These are phyloP conservation scores for Globisporangium splendens DNA, from an alignment of 352 stramenopile species.

Conservation along the genomic window DNA sequence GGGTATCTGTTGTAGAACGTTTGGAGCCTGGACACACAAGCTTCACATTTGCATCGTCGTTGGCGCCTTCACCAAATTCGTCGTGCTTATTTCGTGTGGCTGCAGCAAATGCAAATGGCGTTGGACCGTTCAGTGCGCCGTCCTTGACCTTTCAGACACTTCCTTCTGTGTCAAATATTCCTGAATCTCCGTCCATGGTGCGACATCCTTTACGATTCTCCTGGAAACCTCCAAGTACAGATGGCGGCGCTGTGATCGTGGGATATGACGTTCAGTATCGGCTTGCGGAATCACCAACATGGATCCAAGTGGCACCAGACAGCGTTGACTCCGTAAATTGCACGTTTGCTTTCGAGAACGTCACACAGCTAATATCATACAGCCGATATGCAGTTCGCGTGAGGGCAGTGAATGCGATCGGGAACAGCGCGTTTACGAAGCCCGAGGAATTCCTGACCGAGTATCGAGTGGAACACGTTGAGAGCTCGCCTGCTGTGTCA, in stretches of 20 bases:
- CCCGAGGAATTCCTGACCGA: conserved; percentile 40
- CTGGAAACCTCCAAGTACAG: conserved; percentile 28
- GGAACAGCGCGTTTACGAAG: conserved; percentile 22
- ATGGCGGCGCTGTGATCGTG: conserved; percentile 23
- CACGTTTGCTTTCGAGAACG: conserved; percentile 10
- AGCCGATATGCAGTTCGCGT: conserved; percentile 42
- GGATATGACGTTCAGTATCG: conserved; percentile 52
- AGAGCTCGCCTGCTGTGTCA: not conserved
- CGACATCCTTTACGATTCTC: conserved; percentile 15
- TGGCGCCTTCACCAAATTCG: conserved; percentile 29
- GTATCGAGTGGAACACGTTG: conserved; percentile 3
- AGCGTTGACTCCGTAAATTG: conserved; percentile 5
- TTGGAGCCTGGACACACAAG: conserved; percentile 23
- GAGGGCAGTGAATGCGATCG: conserved; percentile 26
- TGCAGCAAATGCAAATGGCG: conserved; percentile 45
- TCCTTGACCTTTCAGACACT: conserved; percentile 34
- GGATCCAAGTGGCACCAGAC: conserved; percentile 20
- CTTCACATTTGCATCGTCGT: conserved; percentile 29
- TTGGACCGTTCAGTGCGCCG: conserved; percentile 42
- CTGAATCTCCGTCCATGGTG: conserved; percentile 1
- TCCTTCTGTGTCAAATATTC: conserved; percentile 19
- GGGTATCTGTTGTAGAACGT: conserved; percentile 29
- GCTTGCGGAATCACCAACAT: conserved; percentile 33
- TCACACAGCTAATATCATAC: conserved; percentile 18
- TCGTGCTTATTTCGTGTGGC: conserved; percentile 53